Conservation (phyloP, 306 rosid genomes). For the Fragaria vesca region DNA sequence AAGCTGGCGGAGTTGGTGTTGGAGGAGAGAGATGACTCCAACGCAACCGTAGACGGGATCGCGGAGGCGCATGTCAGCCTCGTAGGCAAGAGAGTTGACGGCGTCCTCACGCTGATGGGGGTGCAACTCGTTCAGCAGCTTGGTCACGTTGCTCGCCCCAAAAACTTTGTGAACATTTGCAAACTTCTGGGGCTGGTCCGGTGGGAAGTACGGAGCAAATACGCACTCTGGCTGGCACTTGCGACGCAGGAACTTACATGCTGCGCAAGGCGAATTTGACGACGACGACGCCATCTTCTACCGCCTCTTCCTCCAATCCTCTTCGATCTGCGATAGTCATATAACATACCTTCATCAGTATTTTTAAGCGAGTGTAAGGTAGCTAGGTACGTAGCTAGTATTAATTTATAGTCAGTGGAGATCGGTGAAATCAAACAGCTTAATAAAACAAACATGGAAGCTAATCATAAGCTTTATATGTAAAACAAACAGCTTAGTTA, state of each 20-base stretch:
- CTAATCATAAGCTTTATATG: too few species aligned
- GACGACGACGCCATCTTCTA: conserved; percentile 48
- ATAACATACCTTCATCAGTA: neutral
- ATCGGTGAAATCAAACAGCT: neutral
- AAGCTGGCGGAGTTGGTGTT: conserved; percentile 93
- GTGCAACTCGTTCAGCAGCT: conserved; percentile 84
- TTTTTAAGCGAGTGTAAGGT: neutral
- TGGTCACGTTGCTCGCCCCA: conserved; percentile 92
- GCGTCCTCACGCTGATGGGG: conserved; percentile 97
- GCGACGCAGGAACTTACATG: conserved; percentile 91
- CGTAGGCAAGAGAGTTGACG: conserved; percentile 92
- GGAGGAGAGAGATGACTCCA: conserved; percentile 88
- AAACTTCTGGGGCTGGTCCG: conserved; percentile 93
- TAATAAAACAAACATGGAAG: neutral
- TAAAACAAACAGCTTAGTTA: neutral
- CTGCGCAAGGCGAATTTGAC: conserved; percentile 83
- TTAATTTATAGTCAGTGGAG: neutral
- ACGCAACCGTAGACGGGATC: conserved; percentile 96
- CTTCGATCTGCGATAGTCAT: neutral
- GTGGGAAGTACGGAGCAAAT: conserved; percentile 93
- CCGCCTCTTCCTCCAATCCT: conserved; percentile 7
- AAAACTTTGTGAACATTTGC: conserved; percentile 91
- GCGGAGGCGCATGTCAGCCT: conserved; percentile 95
- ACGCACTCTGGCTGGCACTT: conserved; percentile 96
- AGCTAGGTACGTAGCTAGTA: neutral